phyloP scores from a whole-genome alignment of 805 yeast species.

The Kodamaea kaohsiungensis region DNA sequence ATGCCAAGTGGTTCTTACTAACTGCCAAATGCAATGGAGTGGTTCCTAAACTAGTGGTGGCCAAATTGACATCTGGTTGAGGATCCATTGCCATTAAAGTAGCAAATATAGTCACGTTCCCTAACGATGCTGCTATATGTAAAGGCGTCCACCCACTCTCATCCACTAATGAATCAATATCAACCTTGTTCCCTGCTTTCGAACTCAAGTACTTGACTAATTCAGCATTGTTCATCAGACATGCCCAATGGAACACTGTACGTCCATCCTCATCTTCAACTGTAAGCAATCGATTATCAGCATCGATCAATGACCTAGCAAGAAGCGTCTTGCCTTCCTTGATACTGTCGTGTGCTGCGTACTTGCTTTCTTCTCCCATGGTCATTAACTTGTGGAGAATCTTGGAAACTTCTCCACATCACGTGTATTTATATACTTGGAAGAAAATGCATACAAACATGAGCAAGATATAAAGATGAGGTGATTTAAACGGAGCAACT shows the following conservation, averaged over 20 bases:
- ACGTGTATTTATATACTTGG: background rate
- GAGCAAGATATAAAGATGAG: too few relatives aligned
- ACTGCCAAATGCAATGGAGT: conserved; percentile 78
- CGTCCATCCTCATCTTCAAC: conserved; percentile 70
- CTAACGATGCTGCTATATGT: conserved; percentile 80
- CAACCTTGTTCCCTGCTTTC: conserved; percentile 35
- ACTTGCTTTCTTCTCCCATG: conserved; percentile 2
- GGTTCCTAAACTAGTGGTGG: conserved; percentile 65
- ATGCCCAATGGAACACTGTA: conserved; percentile 88
- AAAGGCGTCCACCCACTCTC: conserved; percentile 86
- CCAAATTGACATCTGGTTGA: conserved; percentile 61
- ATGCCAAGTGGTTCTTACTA: conserved; percentile 59
- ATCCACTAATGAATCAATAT: conserved; percentile 69
- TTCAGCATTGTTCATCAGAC: conserved; percentile 57
- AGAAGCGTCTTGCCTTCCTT: conserved; percentile 55
- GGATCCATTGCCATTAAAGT: conserved; percentile 43
- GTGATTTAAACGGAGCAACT: background rate
- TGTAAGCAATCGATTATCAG: conserved; percentile 49
- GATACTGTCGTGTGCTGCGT: conserved; percentile 60
- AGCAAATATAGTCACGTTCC: conserved; percentile 55
- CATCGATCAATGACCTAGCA: conserved; percentile 51
- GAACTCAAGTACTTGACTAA: conserved; percentile 45
- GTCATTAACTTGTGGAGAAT: background rate
- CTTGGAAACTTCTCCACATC: background rate
- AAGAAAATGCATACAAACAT: background rate